Percentiles rank a stretch among this genome's conserved stretches.
These are phyloP conservation scores for Neurospora sp. DNA, from an alignment of 495 filamentous ascomycete genomes.

Conservation along the genomic window DNA sequence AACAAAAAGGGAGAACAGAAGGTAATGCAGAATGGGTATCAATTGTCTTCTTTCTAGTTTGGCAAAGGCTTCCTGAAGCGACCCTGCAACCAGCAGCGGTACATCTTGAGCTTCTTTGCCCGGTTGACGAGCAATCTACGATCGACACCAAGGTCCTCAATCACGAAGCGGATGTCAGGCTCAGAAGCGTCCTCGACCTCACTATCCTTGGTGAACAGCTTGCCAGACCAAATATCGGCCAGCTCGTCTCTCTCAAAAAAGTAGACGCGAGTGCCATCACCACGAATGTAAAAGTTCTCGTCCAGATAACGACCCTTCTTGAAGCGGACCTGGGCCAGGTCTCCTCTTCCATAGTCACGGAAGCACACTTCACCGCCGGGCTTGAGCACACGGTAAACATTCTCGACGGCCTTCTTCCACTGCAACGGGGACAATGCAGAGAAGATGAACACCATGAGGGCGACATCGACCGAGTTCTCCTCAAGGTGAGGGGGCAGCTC, in stretches of 20 bases:
- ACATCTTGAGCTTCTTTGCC: constrained; percentile 88
- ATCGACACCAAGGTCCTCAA: constrained; percentile 71
- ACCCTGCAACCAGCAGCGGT: constrained; percentile 94
- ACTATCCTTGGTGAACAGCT: constrained; percentile 8
- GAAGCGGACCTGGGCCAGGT: constrained; percentile 93
- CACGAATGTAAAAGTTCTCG: constrained; percentile 94
- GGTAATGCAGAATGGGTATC: not conserved
- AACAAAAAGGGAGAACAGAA: not conserved
- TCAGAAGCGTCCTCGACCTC: constrained; percentile 7
- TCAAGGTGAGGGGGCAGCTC: constrained; percentile 65
- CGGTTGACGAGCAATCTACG: constrained; percentile 86
- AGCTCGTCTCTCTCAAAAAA: constrained; percentile 89
- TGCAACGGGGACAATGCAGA: constrained; percentile 78
- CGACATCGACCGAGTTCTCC: constrained; percentile 72
- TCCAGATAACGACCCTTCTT: constrained; percentile 85
- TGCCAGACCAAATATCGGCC: constrained; percentile 61
- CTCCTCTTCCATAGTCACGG: constrained; percentile 89
- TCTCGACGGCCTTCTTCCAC: constrained; percentile 73
- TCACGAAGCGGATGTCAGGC: constrained; percentile 45
- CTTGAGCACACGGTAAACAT: constrained; percentile 73
- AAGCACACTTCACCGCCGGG: constrained; percentile 85
- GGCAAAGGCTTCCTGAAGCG: constrained; percentile 50
- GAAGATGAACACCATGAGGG: constrained; percentile 94
- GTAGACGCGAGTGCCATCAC: constrained; percentile 93
- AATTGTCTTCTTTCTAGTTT: constrained; percentile 31